Base-by-base conservation (phyloP, 1,284 basidiomycete genomes). In the Ganoderma meredithae region DNA sequence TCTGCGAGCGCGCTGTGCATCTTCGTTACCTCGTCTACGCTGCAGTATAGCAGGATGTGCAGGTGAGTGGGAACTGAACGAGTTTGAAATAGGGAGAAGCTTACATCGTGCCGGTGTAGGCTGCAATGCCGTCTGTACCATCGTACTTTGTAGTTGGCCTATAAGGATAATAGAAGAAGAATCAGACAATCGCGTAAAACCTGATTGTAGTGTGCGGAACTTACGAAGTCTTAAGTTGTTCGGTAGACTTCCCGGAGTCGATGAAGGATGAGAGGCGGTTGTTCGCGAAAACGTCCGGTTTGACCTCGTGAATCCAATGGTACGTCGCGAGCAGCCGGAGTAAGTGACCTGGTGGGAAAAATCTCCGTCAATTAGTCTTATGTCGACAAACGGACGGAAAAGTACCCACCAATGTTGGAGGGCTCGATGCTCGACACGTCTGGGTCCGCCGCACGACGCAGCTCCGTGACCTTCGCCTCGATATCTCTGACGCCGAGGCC, bases 271-370 rank as follows among this genome's bases (percentile, higher is more conserved):
- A 88, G 62, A 92, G 82, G 25, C 90, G 84, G 74, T 90, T 93
- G 65, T 86, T 83, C 7, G 90, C 82, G 72, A 93, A 93, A 0
- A 88, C 86, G 73, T 92, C 86, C 10, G 90, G 90, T 15, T 82
- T 79, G 2, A 86, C 81, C 78, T 93, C 91, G 49, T 83, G 81
- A 39, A 91, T 81, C 47, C 92, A 83, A 75, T 93, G 91, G 73
- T 92, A 89, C 0, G 90, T 91, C 17, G 90, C 89, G 31, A 93
- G 84, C 19, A 93, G 81, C 40, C 91, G 88, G 47, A 93, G 82
- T 27, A 89, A 83, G 72, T 89, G 88, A 0, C 88, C 90, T 90
- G 56, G 56, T 9, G 17, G 47, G 1, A 40, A 43, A 12, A 1
- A 22, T n/a, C n/a, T 2, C 4, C 8, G n/a, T 27, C 13, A 25